A percentile compares a stretch with the other conserved stretches of the same genome.
phyloP scores from a whole-genome alignment of 148 eudicot species.

The Nepenthes mirabilis region DNA sequence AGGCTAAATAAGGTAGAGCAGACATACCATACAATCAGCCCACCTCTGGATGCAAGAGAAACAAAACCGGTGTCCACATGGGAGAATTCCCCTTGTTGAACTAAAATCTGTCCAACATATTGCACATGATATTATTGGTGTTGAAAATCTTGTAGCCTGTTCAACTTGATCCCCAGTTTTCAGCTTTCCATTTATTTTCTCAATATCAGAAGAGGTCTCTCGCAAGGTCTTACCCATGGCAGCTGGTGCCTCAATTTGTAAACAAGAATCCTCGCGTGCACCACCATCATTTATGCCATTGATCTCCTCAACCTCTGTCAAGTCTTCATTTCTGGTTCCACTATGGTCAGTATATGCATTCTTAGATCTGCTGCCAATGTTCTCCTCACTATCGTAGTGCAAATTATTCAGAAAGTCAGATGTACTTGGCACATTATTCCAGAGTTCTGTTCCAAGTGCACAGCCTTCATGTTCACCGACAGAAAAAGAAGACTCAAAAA shows the following conservation, averaged over 20 bases:
- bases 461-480: constrained; percentile 12
- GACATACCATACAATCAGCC: constrained; percentile 70
- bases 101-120: constrained; percentile 88
- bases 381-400: constrained; percentile 17
- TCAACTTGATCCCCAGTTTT: constrained; percentile 7
- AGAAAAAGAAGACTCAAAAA: constrained; percentile 8
- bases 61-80: constrained; percentile 95
- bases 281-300: constrained; percentile 6
- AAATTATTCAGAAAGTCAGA: constrained; percentile 12
- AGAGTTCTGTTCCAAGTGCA: constrained; percentile 10
- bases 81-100: constrained; percentile 69
- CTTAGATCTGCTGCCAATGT: constrained; percentile 13
- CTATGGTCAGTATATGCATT: constrained; percentile 2
- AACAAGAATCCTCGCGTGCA: constrained; percentile 9
- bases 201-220: constrained; percentile 10
- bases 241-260: constrained; percentile 9
- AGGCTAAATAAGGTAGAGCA: not conserved
- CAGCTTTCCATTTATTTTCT: constrained; percentile 6
- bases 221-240: constrained; percentile 9
- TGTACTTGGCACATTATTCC: constrained; percentile 9
- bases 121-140: constrained; percentile 53
- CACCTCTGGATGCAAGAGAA: constrained; percentile 83
- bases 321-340: constrained; percentile 10
- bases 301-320: constrained; percentile 14
- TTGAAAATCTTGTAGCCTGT: constrained; percentile 13